Base-by-base conservation (phyloP, 345 rosid genomes). In the Brassica carinata region DNA sequence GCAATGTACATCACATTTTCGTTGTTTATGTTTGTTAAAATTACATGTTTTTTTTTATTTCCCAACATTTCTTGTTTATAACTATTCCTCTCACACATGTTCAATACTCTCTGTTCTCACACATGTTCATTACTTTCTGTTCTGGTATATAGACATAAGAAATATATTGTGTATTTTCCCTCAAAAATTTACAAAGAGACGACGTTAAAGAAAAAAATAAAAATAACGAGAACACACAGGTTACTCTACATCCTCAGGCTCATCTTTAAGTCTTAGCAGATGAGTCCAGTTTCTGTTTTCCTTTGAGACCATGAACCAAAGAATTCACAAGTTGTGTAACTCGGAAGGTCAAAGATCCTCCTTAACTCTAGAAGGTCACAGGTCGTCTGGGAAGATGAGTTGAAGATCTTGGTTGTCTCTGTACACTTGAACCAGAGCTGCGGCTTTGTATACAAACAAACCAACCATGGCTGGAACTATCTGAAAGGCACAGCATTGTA, bases 401-500 rank as follows among this genome's bases (percentile, higher is more conserved):
- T 77, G 81, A 77, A 93, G 89, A 84, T 89, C 96, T 78, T 93
- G 94, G 65, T 96, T 96, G 69, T 96, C 99, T 86, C 99, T 85
- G 78, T 90, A 93, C 66, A 89, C 94, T 89, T 96, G 98, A 72
- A 93, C 97, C 30, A 93, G 89, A 34, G 97, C 94, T 17, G 98
- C 98, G 15, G 97, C 98, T 89, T 96, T 96, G 84, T 96, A 96
- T 45, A 87, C 98, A 82, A 96, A 88, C 90, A 96, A 63, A 65
- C 99, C 97, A 67, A 90, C 69, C 97, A 96, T 88, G 76, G 99
- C 97, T 8, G 97, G 99, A 58, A 86, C 88, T 69, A 96, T 82
- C 99, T 96, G 88, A 8, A 11, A 67, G 26, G 9, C 31, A 45
- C 65, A 64, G 14, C 17, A 48, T 34, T 18, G 71, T 51, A 18